phyloP scores from a whole-genome alignment of 805 yeast species.

The Yamadazyma phyllophila region DNA sequence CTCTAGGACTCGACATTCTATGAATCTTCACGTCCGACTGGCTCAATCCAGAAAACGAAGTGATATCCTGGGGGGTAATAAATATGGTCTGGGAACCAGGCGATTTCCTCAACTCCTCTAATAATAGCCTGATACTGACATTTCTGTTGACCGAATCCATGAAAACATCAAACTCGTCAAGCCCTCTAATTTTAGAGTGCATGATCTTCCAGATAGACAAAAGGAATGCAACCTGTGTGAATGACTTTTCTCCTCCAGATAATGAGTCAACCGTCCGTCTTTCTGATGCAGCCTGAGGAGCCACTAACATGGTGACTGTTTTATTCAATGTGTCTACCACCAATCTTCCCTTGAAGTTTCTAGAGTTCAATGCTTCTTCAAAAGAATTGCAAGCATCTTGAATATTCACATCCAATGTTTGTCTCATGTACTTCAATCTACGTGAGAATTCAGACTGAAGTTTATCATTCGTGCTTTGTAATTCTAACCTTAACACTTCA shows the following conservation, averaged over 20 bases:
- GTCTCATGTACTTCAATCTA: slow-evolving; percentile 32
- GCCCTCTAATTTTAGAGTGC: slow-evolving; percentile 82
- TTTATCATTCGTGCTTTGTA: slow-evolving; percentile 24
- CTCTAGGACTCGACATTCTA: slow-evolving; percentile 47
- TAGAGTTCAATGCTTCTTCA: slow-evolving; percentile 53
- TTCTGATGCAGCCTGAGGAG: slow-evolving; percentile 57
- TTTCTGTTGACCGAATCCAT: slow-evolving; percentile 93
- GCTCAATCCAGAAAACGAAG: slow-evolving; percentile 60
- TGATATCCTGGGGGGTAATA: slow-evolving; percentile 91
- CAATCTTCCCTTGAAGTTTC: slow-evolving; percentile 76
- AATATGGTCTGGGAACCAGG: slow-evolving; percentile 82
- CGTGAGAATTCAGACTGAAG: slow-evolving; percentile 29
- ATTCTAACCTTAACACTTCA: slow-evolving; percentile 34
- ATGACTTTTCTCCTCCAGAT: slow-evolving; percentile 97
- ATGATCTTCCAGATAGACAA: slow-evolving; percentile 91
- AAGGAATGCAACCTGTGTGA: slow-evolving; percentile 83
- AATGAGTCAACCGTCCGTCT: slow-evolving; percentile 75
- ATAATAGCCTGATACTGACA: slow-evolving; percentile 70
- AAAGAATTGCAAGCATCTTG: slow-evolving; percentile 43
- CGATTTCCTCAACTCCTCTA: slow-evolving; percentile 61
- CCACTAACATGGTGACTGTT: slow-evolving; percentile 55
- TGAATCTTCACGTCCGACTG: slow-evolving; percentile 59
- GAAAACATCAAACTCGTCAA: slow-evolving; percentile 96
- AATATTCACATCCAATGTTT: slow-evolving; percentile 29
- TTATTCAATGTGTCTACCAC: slow-evolving; percentile 55